These are phyloP conservation scores for Phialemonium atrogriseum DNA, from an alignment of 2,329 filamentous ascomycete genomes.

Conservation along the genomic window DNA sequence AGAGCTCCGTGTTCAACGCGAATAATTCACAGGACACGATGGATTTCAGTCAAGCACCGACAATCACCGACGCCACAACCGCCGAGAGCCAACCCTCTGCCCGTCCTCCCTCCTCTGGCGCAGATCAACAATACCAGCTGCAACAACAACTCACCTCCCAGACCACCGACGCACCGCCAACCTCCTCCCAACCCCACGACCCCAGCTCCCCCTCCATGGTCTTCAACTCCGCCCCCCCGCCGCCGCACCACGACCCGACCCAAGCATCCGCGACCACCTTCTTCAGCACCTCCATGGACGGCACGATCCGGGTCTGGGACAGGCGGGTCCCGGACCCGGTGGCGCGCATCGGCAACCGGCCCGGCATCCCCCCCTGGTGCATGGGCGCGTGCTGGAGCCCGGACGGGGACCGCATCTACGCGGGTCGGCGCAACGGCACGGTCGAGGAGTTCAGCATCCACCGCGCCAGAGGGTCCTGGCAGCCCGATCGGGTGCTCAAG, in stretches of 20 bases:
- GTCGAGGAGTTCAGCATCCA: slow-evolving; percentile 92
- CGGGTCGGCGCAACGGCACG: slow-evolving; percentile 79
- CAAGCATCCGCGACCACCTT: slow-evolving; percentile 72
- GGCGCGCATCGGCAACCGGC: slow-evolving; percentile 66
- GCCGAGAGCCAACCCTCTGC: slow-evolving; percentile 1
- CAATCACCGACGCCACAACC: slow-evolving; percentile 5
- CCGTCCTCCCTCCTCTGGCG: slow-evolving; percentile 2
- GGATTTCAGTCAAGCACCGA: slow-evolving; percentile 6
- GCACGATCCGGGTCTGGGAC: slow-evolving; percentile 90
- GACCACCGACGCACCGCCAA: slow-evolving; percentile 2
- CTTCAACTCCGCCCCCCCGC: slow-evolving; percentile 26
- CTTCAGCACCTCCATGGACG: slow-evolving; percentile 80
- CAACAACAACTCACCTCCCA: too few relatives aligned
- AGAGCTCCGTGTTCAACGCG: too few relatives aligned
- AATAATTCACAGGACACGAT: too few relatives aligned
- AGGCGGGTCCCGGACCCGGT: slow-evolving; percentile 66
- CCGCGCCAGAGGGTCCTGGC: slow-evolving; percentile 58
- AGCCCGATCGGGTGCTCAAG: slow-evolving; percentile 70
- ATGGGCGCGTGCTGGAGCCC: slow-evolving; percentile 96
- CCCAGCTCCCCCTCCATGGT: slow-evolving; percentile 25
- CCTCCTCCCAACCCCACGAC: slow-evolving; percentile 8
- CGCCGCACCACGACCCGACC: slow-evolving; percentile 40
- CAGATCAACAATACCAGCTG: slow-evolving; percentile 5
- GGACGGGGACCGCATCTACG: slow-evolving; percentile 92
- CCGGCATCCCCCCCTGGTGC: slow-evolving; percentile 86